Conservation (phyloP, 2,329 filamentous ascomycete species). For the Proliferodiscus dingleyae region DNA sequence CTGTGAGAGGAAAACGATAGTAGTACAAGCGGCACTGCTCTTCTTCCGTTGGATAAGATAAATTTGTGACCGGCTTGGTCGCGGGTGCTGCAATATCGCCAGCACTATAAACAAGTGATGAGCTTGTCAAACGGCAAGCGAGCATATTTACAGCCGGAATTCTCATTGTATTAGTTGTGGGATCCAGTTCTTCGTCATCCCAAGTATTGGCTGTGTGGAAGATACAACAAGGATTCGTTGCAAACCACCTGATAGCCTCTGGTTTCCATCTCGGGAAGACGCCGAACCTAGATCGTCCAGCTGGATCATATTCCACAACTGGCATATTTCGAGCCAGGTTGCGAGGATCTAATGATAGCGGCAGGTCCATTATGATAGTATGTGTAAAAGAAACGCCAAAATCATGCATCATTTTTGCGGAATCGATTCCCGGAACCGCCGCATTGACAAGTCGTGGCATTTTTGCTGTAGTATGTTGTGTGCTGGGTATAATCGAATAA, state of each 20-base stretch:
- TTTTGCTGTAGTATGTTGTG: constrained; percentile 26
- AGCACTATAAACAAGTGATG: constrained; percentile 58
- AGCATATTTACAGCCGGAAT: constrained; percentile 54
- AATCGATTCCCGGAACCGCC: constrained; percentile 54
- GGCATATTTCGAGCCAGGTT: constrained; percentile 53
- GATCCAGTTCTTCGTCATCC: constrained; percentile 43
- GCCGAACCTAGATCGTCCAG: constrained; percentile 56
- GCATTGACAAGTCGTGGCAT: constrained; percentile 40
- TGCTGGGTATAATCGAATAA: constrained; percentile 54
- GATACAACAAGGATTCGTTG: constrained; percentile 63
- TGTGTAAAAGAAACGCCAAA: constrained; percentile 61
- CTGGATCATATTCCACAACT: constrained; percentile 55
- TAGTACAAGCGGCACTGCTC: constrained; percentile 68
- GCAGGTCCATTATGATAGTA: constrained; percentile 66
- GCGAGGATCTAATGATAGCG: constrained; percentile 58
- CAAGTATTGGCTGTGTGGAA: constrained; percentile 70
- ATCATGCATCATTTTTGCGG: constrained; percentile 72
- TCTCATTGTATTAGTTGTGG: constrained; percentile 23
- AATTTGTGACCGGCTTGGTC: constrained; percentile 25
- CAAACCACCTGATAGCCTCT: constrained; percentile 57
- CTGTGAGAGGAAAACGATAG: constrained; percentile 52
- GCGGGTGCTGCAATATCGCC: constrained; percentile 56
- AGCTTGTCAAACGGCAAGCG: constrained; percentile 62
- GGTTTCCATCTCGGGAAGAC: constrained; percentile 61
- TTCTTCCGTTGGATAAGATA: constrained; percentile 40